Percentiles rank a stretch among this genome's conserved stretches.
These are phyloP conservation scores for Aspergillus ochraceoroseus DNA, from an alignment of 2,329 filamentous ascomycete genomes.

Conservation along the genomic window DNA sequence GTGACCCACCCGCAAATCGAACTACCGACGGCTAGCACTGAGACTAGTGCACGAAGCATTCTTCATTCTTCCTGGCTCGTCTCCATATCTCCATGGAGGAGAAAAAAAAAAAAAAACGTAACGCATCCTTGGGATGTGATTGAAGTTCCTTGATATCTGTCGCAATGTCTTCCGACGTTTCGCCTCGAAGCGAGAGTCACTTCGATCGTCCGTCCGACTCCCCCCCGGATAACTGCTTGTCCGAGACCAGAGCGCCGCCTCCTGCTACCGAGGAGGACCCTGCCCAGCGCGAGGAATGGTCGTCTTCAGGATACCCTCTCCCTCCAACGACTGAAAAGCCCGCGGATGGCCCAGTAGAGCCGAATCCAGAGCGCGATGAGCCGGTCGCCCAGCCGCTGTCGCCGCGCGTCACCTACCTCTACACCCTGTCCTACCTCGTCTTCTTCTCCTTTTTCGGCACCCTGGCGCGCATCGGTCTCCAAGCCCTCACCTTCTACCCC, in stretches of 20 bases:
- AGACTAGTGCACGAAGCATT: constrained; percentile 7
- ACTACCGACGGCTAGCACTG: constrained; percentile 3
- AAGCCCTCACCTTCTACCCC: constrained; percentile 73
- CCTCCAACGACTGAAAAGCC: constrained; percentile 19
- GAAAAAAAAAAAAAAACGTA: too few relatives aligned
- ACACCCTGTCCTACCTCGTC: constrained; percentile 74
- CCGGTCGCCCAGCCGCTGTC: constrained; percentile 39
- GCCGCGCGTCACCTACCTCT: constrained; percentile 54
- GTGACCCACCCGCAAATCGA: constrained; percentile 8
- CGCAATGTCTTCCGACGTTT: constrained; percentile 3
- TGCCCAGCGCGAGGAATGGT: constrained; percentile 36
- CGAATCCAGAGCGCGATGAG: constrained; percentile 13
- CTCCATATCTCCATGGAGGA: background rate
- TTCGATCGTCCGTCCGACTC: background rate
- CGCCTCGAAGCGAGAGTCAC: too few relatives aligned
- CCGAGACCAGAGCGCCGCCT: constrained; percentile 34
- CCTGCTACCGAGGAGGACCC: constrained; percentile 43
- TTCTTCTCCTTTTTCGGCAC: constrained; percentile 83
- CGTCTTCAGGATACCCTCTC: constrained; percentile 32
- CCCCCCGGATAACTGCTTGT: constrained; percentile 19
- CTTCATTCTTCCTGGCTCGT: constrained; percentile 3
- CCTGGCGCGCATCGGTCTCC: constrained; percentile 72
- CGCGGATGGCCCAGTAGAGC: constrained; percentile 13
- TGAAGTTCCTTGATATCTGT: background rate
- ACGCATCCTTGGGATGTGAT: background rate